Evolutionary conservation across 495 filamentous ascomycete species (phyloP).

Genomic region (Copromyces sp.): DNA sequence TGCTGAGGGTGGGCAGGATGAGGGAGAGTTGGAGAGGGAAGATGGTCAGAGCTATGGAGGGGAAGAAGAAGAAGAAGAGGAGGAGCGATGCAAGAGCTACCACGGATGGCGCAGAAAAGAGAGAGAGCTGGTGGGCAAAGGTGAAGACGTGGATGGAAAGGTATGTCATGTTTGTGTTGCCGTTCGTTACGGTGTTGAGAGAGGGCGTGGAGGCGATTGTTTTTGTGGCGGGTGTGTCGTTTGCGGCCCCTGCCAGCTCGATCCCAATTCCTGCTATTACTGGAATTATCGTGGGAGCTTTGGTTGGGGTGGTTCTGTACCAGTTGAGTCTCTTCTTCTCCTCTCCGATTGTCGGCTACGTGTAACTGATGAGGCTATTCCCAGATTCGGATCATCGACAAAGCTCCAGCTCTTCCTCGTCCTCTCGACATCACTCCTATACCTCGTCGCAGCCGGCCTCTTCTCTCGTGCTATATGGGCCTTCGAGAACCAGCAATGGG

Average conservation of each 20-base stretch:
- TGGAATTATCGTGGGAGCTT: conserved; percentile 51
- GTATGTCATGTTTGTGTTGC: conserved; percentile 72
- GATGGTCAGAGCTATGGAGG: conserved; percentile 56
- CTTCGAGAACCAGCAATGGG: conserved; percentile 58
- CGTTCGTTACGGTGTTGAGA: conserved; percentile 73
- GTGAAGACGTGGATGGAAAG: conserved; percentile 60
- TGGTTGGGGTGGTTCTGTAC: conserved; percentile 65
- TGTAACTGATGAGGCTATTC: background rate
- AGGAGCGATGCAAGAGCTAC: background rate
- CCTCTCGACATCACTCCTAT: conserved; percentile 71
- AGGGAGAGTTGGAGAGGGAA: conserved; percentile 79
- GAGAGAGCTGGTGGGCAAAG: background rate
- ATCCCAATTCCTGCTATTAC: conserved; percentile 65
- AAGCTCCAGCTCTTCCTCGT: conserved; percentile 73
- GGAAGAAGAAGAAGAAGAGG: conserved; percentile 27
- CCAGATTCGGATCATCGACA: conserved; percentile 41
- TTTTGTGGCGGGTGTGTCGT: conserved; percentile 71
- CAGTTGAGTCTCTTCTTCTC: conserved; percentile 46
- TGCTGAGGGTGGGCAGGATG: conserved; percentile 74
- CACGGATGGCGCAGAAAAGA: background rate
- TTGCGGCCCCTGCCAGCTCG: conserved; percentile 59
- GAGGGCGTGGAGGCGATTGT: conserved; percentile 77
- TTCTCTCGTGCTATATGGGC: conserved; percentile 70
- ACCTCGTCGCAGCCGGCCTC: conserved; percentile 76
- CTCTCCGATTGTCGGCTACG: background rate